Conservation (phyloP, 2,329 filamentous ascomycete genomes). For the Stemphylium beticola region DNA sequence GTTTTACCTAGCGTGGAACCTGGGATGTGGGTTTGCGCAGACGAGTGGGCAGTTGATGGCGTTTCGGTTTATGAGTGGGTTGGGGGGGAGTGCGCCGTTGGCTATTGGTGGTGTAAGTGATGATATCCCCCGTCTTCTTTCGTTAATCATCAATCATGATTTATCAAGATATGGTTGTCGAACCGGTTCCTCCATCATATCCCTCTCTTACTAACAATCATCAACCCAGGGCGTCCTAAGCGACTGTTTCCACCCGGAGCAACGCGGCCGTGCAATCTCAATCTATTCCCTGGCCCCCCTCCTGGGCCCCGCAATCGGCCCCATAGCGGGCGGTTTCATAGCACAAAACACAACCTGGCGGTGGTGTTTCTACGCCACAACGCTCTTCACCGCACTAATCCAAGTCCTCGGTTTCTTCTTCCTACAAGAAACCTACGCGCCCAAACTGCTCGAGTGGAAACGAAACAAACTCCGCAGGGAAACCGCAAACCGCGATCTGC, state of each 20-base stretch:
- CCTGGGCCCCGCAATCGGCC: constrained; percentile 69
- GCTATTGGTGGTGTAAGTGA: constrained; percentile 46
- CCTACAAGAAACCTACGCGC: constrained; percentile 69
- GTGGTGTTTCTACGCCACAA: constrained; percentile 74
- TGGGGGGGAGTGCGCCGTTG: constrained; percentile 48
- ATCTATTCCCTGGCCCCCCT: constrained; percentile 69
- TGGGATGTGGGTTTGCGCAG: constrained; percentile 50
- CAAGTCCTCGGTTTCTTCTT: constrained; percentile 68
- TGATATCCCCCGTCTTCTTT: background rate
- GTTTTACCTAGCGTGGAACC: constrained; percentile 50
- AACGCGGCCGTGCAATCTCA: constrained; percentile 67
- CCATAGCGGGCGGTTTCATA: constrained; percentile 70
- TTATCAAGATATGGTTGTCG: no score
- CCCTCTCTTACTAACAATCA: constrained; percentile 3
- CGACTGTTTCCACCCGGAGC: constrained; percentile 66
- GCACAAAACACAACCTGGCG: constrained; percentile 70
- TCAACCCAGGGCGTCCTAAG: constrained; percentile 47
- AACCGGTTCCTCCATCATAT: no score
- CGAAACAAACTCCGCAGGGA: constrained; percentile 63
- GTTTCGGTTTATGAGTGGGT: constrained; percentile 47
- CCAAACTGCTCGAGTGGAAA: constrained; percentile 66
- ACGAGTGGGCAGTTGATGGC: constrained; percentile 42
- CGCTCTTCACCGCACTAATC: constrained; percentile 66
- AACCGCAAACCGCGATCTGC: constrained; percentile 66
- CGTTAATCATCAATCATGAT: background rate